Percentiles rank a stretch among this genome's conserved stretches.
phyloP scores from a whole-genome alignment of 495 filamentous ascomycete species.

The Trichodelitschia bisporula region DNA sequence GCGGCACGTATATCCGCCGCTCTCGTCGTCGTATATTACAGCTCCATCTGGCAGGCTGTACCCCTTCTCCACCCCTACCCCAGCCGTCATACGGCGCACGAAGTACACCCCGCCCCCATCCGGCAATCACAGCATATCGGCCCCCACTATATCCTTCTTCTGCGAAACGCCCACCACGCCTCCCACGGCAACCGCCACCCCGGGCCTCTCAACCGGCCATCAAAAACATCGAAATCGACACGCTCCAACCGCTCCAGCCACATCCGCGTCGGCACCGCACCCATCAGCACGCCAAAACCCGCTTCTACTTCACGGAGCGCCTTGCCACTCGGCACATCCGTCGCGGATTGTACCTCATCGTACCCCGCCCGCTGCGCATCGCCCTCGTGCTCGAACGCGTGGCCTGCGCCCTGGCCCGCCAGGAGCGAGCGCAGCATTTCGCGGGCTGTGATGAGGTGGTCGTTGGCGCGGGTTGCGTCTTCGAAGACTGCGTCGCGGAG shows the following conservation, averaged over 20 bases:
- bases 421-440: constrained; percentile 69
- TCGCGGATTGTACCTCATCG: too few species aligned
- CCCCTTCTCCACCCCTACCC: too few species aligned
- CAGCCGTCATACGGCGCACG: too few species aligned
- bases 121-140: too few species aligned
- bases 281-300: constrained; percentile 52
- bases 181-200: constrained; percentile 83
- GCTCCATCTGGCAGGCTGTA: too few species aligned
- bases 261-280: constrained; percentile 46
- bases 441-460: constrained; percentile 81
- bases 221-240: constrained; percentile 63
- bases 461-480: constrained; percentile 78
- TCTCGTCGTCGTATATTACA: too few species aligned
- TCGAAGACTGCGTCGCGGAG: constrained; percentile 73
- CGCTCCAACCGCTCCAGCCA: constrained; percentile 60
- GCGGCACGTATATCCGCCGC: too few species aligned
- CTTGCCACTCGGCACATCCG: too few species aligned
- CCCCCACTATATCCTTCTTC: too few species aligned
- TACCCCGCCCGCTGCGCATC: constrained; percentile 19
- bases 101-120: too few species aligned
- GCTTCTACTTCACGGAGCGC: constrained; percentile 11
- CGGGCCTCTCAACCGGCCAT: constrained; percentile 31
- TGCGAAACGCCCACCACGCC: constrained; percentile 56
- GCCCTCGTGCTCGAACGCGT: constrained; percentile 64
- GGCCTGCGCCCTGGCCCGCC: constrained; percentile 44